phyloP scores from a whole-genome alignment of 2,329 filamentous ascomycete genomes.

The Rutstroemia sp. region DNA sequence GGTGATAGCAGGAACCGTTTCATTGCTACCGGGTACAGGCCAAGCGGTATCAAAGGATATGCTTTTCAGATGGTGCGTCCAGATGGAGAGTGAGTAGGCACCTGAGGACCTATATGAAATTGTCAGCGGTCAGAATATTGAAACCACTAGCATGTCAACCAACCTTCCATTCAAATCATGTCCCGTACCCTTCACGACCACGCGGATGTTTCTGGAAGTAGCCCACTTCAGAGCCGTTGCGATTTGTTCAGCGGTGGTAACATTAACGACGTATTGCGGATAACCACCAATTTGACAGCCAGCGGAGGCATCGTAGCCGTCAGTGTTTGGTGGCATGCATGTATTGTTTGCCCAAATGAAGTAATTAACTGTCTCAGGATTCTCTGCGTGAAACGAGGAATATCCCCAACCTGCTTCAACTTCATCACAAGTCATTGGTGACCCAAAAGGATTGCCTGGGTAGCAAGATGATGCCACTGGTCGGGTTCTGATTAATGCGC shows the following conservation, averaged over 20 bases:
- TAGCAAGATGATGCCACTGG: conserved; percentile 33
- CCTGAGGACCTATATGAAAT: conserved; percentile 25
- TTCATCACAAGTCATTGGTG: conserved; percentile 25
- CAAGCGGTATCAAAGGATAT: background rate
- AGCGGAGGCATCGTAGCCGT: background rate
- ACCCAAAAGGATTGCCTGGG: conserved; percentile 6
- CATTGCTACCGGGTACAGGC: background rate
- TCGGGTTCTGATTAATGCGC: conserved; percentile 27
- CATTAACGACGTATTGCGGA: conserved; percentile 34
- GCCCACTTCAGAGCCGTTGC: conserved; percentile 37
- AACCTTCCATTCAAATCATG: conserved; percentile 31
- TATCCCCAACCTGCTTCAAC: conserved; percentile 27
- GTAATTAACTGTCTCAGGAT: conserved; percentile 27
- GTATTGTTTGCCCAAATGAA: conserved; percentile 37
- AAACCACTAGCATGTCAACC: conserved; percentile 16
- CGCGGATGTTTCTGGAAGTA: conserved; percentile 35
- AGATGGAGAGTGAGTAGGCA: conserved; percentile 14
- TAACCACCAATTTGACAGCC: conserved; percentile 19
- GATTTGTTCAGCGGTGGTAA: conserved; percentile 31
- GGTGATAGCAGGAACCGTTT: conserved; percentile 3
- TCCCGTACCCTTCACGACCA: conserved; percentile 37
- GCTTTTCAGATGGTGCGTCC: conserved; percentile 10
- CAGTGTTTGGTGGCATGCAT: conserved; percentile 27
- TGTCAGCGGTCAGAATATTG: conserved; percentile 2
- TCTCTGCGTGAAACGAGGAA: conserved; percentile 31